Evolutionary conservation across 1,284 basidiomycete genomes (phyloP).

Genomic region (Phenoliferia sp.): DNA sequence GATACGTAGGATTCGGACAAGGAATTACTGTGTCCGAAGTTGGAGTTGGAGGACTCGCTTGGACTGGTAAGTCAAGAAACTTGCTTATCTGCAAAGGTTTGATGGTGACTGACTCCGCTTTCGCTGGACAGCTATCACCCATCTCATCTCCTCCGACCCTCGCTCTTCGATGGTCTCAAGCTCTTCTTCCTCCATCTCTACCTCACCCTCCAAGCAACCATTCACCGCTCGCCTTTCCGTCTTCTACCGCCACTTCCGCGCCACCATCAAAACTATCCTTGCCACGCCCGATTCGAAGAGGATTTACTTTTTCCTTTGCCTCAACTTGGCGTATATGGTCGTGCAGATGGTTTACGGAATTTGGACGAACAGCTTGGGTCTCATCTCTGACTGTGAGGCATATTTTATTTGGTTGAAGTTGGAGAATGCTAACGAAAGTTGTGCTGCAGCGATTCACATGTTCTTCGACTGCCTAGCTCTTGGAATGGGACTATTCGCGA

Average conservation of each 20-base stretch:
- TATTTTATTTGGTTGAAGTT: neutral
- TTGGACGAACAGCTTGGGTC: constrained; percentile 93
- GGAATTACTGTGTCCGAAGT: constrained; percentile 19
- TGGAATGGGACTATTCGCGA: constrained; percentile 89
- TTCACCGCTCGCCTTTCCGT: constrained; percentile 21
- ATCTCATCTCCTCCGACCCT: constrained; percentile 34
- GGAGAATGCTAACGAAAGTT: neutral
- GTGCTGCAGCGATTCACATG: constrained; percentile 98
- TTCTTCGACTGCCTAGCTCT: constrained; percentile 98
- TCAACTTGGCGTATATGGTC: constrained; percentile 95
- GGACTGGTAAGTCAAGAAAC: constrained; percentile 31
- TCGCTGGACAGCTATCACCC: constrained; percentile 29
- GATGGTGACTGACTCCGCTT: neutral
- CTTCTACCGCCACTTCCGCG: constrained; percentile 33
- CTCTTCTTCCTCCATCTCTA: neutral
- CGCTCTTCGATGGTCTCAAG: constrained; percentile 18
- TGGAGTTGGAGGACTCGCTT: constrained; percentile 24
- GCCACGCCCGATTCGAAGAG: constrained; percentile 85
- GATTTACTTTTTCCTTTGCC: constrained; percentile 93
- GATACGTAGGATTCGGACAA: constrained; percentile 30
- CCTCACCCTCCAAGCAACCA: constrained; percentile 5
- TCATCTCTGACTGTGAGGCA: constrained; percentile 87
- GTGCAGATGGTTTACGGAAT: constrained; percentile 68
- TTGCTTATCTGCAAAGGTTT: too few species aligned
- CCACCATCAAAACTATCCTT: constrained; percentile 71